Evolutionary conservation across 345 rosid species (phyloP), one percentile per base, ranked within the genome.

Genomic region (Syzygium aromaticum): DNA sequence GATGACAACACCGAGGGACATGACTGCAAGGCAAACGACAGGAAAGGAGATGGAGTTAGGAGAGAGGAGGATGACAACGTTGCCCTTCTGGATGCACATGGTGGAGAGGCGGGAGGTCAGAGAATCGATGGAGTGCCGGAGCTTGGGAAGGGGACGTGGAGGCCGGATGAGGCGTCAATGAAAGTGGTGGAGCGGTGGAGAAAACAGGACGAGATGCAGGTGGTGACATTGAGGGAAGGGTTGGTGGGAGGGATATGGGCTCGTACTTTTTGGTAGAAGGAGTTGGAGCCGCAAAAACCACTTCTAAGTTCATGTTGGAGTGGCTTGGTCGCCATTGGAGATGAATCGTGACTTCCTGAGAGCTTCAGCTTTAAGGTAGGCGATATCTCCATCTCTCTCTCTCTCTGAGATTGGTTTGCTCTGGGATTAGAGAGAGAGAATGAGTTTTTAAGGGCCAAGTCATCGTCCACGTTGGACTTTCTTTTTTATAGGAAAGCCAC

Each of bases 161-260:
- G 88, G 87, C 95, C 95, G 8, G 97, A 92, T 89, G 94, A 59
- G 86, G 97, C 96, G 90, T 97, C 98, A 89, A 97, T 91, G 94
- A 96, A 94, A 87, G 99, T 97, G 54, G 87, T 23, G 25, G 61
- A 90, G 87, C 98, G 95, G n/a, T 87, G 91, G 92, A 94, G 98
- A 52, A 98, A 89, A 93, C 0, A 12, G 61, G n/a, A 56, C n/a
- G 61, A 56, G 17, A n/a, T 14, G 73, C n/a, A 61, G 73, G 73
- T 14, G 30, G 67, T 59, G 67, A 59, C 30, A 30, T 59, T 27
- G 30, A 59, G 67, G 67, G 17, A 27, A 30, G 7, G 64, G 64
- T 38, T 38, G 40, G 40, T 38, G 40, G 40, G 40, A 38, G 3
- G 40, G 40, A 38, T 1, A 23, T 56, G 61, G 61, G 61, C 61